Percentiles rank a stretch among this genome's conserved stretches.
phyloP scores from a whole-genome alignment of 2,329 filamentous ascomycete species.

The Ceratocystis ficicola region DNA sequence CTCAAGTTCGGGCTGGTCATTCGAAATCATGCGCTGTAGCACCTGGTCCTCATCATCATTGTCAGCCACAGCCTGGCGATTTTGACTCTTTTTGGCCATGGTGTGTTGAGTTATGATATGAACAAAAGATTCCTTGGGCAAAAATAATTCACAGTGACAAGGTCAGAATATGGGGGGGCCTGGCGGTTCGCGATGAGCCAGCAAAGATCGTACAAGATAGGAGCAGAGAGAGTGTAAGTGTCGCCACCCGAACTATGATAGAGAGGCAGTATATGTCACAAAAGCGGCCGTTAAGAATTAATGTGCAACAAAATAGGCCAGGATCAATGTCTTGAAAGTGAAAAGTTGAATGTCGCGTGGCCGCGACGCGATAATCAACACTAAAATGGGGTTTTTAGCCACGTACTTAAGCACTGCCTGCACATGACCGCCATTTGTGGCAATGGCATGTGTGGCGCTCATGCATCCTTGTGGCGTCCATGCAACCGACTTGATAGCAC shows the following conservation, averaged over 20 bases:
- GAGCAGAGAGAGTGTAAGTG: too few species aligned
- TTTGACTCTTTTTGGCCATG: neutral
- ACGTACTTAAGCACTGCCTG: neutral
- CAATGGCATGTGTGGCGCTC: neutral
- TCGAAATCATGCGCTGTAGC: slow-evolving; percentile 5
- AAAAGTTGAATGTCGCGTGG: neutral
- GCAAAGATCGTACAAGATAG: too few species aligned
- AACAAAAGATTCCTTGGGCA: neutral
- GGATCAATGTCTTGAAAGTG: neutral
- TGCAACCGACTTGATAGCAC: neutral
- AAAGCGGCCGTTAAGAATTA: neutral
- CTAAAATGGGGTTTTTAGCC: neutral
- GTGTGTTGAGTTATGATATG: neutral
- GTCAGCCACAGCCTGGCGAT: neutral
- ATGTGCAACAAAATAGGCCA: neutral
- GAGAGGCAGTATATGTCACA: too few species aligned
- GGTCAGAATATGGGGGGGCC: too few species aligned
- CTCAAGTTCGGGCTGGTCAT: neutral
- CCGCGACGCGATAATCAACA: neutral
- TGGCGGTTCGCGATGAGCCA: too few species aligned
- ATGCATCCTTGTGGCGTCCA: neutral
- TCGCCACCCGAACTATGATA: too few species aligned
- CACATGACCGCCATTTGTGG: too few species aligned
- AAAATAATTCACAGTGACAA: neutral
- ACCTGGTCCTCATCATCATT: slow-evolving; percentile 6